These are phyloP conservation scores for Patellifolia procumbens DNA, from an alignment of 179 eudicot species.

Conservation along the genomic window DNA sequence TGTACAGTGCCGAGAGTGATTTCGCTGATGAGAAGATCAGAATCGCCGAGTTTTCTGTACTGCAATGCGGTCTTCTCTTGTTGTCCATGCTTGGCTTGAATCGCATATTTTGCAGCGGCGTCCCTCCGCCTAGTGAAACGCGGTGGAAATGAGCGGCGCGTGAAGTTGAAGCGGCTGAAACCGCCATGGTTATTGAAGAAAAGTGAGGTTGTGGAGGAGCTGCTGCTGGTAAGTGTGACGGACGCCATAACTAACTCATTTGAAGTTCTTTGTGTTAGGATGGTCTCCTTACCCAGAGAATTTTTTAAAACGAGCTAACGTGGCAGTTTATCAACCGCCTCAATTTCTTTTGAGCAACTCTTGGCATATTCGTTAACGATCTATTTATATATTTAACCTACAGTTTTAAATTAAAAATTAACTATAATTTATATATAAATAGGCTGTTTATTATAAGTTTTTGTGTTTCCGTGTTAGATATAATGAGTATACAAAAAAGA, in stretches of 20 bases:
- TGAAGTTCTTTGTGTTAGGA: neutral
- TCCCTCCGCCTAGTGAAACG: neutral
- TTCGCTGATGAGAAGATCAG: conserved; percentile 80
- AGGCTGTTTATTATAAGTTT: no score
- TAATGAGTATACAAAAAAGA: no score
- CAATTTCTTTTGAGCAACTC: no score
- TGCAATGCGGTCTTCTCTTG: conserved; percentile 41
- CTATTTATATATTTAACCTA: no score
- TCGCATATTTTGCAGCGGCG: conserved; percentile 21
- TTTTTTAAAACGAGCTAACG: neutral
- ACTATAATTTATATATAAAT: no score
- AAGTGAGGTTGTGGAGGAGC: neutral
- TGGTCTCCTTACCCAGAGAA: neutral
- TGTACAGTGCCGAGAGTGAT: conserved; percentile 81
- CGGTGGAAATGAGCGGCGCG: conserved; percentile 7
- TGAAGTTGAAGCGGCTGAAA: conserved; percentile 1
- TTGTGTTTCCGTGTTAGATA: no score
- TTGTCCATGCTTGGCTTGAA: conserved; percentile 17
- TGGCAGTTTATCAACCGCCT: neutral
- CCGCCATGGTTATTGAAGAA: neutral
- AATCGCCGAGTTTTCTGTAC: conserved; percentile 51
- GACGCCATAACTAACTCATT: neutral
- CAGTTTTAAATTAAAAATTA: no score
- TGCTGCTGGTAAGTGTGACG: neutral
- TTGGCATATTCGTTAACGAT: no score